Evolutionary conservation across 2,329 filamentous ascomycete genomes (phyloP), one percentile per base, ranked within the genome.

Genomic region (Colletotrichum horii): DNA sequence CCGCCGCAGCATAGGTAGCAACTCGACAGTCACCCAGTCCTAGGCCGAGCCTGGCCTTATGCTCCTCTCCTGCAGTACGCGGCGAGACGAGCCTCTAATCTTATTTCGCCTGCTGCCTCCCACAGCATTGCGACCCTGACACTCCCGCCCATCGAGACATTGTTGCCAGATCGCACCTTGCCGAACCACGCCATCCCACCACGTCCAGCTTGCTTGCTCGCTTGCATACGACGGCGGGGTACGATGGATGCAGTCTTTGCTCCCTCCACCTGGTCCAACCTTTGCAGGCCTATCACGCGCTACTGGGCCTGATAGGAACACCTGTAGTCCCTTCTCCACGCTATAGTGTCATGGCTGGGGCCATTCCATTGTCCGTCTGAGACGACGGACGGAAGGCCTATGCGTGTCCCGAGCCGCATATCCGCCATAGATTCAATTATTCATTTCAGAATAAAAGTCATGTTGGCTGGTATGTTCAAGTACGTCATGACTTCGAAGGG

Each of bases 401-500:
- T 30, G 43, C 64, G 64, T n/a, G 52, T 22, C 14, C 24, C 26
- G 58, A 52, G 64, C 65, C 28, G 38, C 16, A 9, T 32, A 48
- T 28, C 64, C 19, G 26, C 28, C 26, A 24, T 30, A 36, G 28
- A 6, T 28, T n/a, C 26, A 26, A 38, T 32, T 34, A n/a, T 67
- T 22, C 38, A 67, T 12, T 56, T 48, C 43, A 19, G 36, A 14
- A 30, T 22, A 65, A 48, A 28, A 48, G 36, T 38, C 8, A 11
- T 48, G 38, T 14, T 19, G 38, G 26, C 69, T 58, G 62, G 62
- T 19, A 68, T 64, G 38, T 32, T 72, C 38, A 16, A 38, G 32
- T n/a, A 75, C 69, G 73, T 72, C 69, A 75, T 75, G 73, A 72
- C 73, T 75, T 11, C 38, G 11, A 66, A 48, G 62, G 61, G 61